Percentiles rank a stretch among this genome's conserved stretches.
phyloP scores from a whole-genome alignment of 78 protist genomes.

The Pigoraptor vietnamica region DNA sequence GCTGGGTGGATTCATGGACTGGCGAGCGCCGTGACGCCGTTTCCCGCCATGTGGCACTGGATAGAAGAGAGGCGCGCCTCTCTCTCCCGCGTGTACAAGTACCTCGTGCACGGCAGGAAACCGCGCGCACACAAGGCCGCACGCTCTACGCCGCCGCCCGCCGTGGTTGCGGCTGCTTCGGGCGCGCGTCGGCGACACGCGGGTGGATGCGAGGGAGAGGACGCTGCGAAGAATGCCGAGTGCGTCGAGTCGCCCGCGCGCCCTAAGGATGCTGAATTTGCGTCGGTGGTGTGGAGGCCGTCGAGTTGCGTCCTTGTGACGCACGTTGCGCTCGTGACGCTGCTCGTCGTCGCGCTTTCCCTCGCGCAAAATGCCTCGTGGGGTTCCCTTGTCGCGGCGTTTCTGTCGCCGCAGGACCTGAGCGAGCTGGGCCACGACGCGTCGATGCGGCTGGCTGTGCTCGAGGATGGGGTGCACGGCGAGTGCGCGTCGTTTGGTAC shows the following conservation, averaged over 20 bases:
- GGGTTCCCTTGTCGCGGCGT: not conserved
- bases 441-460: not conserved
- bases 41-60: too few species aligned
- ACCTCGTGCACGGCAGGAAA: too few species aligned
- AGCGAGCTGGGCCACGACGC: not conserved
- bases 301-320: not conserved
- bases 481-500: not conserved
- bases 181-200: too few species aligned
- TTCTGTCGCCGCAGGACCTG: not conserved
- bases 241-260: not conserved
- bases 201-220: too few species aligned
- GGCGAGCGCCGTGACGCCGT: too few species aligned
- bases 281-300: not conserved
- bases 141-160: too few species aligned
- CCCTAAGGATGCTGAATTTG: not conserved
- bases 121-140: too few species aligned
- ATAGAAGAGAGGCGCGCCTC: too few species aligned
- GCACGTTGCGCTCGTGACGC: not conserved
- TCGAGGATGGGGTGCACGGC: not conserved
- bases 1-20: too few species aligned
- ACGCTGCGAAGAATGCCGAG: not conserved
- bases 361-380: not conserved
- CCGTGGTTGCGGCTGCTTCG: too few species aligned
- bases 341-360: not conserved
- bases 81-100: too few species aligned